Base-by-base conservation (phyloP, 2,329 filamentous ascomycete species). In the Cadophora gregata region DNA sequence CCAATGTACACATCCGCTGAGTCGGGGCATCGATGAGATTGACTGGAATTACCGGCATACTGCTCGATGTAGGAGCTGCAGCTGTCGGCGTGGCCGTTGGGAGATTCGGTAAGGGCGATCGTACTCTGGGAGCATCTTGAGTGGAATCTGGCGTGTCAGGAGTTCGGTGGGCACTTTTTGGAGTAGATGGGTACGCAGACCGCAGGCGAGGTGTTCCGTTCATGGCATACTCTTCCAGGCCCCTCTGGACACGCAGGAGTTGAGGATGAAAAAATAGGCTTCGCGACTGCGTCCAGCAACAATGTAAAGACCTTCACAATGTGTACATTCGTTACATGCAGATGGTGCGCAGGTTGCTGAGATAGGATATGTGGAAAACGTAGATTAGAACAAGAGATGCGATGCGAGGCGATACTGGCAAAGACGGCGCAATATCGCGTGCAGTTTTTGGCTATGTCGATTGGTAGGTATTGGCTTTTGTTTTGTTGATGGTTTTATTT, bases 21-120 rank as follows among this genome's bases (percentile, higher is more conserved):
- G 92, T 92, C 7, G 96, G 95, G 55, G 93, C 93, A 82, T 98
- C 95, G 78, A 98, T 85, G 56, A 97, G 82, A 71, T 88, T 86
- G 70, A 93, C 83, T 14, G 96, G 91, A 75, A 99, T 94, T 64
- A 97, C 81, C 38, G 96, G 94, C 62, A 67, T 47, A 47, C 19
- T 64, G 63, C 70, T 70, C 12, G 71, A 68, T 6, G 68, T 61
- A 19, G 66, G 61, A 12, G 69, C 42, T 56, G 50, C 16, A 42
- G 66, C 47, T 38, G 71, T 60, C 27, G 73, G 31, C 12, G 67
- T 53, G 48, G 69, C 60, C 62, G 69, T 61, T 47, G 75, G 72
- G 21, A 78, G 68, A 21, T 70, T 69, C 48, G 75, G 73, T 6
- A 78, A 68, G 31, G 72, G 65, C 47, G 73, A 71, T 63, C 65